These are phyloP conservation scores for Backusella liffmaniae DNA, from an alignment of 192 early-diverging fungal species.

Conservation along the genomic window DNA sequence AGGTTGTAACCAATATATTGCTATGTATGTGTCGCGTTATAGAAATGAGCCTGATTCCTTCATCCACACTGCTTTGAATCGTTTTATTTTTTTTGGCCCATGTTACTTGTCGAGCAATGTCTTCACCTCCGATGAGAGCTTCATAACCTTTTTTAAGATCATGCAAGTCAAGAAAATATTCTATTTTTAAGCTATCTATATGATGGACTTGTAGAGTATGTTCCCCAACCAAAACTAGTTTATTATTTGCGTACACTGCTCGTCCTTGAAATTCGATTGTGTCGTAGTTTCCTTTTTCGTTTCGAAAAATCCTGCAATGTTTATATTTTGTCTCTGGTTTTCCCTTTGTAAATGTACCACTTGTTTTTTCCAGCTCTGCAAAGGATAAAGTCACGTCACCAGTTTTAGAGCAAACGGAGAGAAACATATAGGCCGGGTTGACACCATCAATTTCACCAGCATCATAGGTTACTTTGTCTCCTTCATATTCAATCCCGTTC, in stretches of 20 bases:
- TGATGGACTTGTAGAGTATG: not conserved
- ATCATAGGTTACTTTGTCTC: not conserved
- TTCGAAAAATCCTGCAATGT: not conserved
- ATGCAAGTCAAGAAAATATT: not conserved
- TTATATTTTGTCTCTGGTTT: not conserved
- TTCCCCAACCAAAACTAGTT: not conserved
- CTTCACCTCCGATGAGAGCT: not conserved
- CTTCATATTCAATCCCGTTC: not conserved
- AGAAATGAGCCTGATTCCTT: not conserved
- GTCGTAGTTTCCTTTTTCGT: not conserved
- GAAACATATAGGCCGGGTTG: not conserved
- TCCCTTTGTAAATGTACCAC: not conserved
- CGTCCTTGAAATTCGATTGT: not conserved
- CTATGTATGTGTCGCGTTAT: not conserved
- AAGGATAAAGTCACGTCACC: not conserved
- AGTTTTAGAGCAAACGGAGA: not conserved
- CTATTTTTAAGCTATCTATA: not conserved
- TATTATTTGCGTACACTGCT: not conserved
- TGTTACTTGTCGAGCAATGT: not conserved
- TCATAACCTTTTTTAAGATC: not conserved
- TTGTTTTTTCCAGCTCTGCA: not conserved
- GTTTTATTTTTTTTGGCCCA: not conserved
- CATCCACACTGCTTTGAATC: not conserved
- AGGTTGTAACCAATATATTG: not conserved
- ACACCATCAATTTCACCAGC: not conserved